These are phyloP conservation scores for Lachnellula cervina DNA, from an alignment of 2,329 filamentous ascomycete genomes.

Conservation along the genomic window DNA sequence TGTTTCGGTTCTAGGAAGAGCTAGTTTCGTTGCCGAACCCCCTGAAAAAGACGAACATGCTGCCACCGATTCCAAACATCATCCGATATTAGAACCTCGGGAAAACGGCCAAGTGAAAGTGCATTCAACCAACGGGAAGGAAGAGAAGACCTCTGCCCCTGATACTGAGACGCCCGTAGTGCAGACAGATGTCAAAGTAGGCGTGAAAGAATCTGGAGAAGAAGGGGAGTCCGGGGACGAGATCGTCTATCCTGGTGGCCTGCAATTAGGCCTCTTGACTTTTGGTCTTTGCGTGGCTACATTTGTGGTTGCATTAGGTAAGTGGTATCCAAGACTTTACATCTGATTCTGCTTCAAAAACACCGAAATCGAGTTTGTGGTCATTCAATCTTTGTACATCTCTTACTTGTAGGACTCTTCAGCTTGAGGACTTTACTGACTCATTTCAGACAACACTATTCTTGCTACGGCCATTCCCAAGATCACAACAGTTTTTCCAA, in stretches of 20 bases:
- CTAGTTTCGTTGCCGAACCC: conserved; percentile 8
- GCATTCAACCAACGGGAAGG: not conserved
- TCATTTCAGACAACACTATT: conserved; percentile 33
- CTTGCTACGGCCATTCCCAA: conserved; percentile 38
- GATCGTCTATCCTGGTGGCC: conserved; percentile 24
- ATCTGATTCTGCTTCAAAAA: not conserved
- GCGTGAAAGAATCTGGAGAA: conserved; percentile 14
- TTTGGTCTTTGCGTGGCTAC: conserved; percentile 43
- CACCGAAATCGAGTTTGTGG: not conserved
- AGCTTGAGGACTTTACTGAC: not conserved
- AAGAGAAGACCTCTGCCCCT: not conserved
- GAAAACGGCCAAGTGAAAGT: conserved; percentile 7
- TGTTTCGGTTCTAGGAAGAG: conserved; percentile 11
- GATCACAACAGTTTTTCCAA: conserved; percentile 36
- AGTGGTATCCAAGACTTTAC: not conserved
- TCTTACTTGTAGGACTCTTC: not conserved
- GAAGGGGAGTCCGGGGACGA: not conserved
- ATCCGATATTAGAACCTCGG: not conserved
- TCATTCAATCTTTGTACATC: not conserved
- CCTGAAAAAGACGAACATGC: conserved; percentile 13
- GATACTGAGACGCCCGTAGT: not conserved
- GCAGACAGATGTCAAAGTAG: conserved; percentile 8
- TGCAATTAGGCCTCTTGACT: conserved; percentile 37
- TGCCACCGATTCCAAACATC: conserved; percentile 9
- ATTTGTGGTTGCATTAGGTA: conserved; percentile 43